phyloP scores from a whole-genome alignment of 2,329 filamentous ascomycete species.

The Fusarium sp. region DNA sequence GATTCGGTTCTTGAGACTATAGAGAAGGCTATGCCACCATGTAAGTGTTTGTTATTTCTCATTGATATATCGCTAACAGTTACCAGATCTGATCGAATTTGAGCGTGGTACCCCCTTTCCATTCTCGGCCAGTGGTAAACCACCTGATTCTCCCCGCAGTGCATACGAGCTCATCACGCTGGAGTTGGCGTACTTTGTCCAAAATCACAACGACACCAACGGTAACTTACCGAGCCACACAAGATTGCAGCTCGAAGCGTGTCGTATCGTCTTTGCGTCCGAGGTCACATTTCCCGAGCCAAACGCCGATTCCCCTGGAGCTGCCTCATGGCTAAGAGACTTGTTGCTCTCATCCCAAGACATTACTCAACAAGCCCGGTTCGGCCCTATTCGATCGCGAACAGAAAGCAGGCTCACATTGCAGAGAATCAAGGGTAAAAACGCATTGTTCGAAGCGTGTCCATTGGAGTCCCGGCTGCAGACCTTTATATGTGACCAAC shows the following conservation, averaged over 20 bases:
- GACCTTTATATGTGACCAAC: constrained; percentile 6
- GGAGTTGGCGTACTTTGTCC: constrained; percentile 42
- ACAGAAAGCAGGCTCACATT: constrained; percentile 31
- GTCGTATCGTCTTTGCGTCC: constrained; percentile 42
- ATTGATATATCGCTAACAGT: neutral
- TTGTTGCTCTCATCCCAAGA: constrained; percentile 27
- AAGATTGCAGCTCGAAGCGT: constrained; percentile 35
- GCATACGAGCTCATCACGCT: constrained; percentile 45
- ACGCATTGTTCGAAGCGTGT: constrained; percentile 34
- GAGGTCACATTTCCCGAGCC: constrained; percentile 33
- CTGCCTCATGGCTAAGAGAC: constrained; percentile 34
- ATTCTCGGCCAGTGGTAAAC: constrained; percentile 32
- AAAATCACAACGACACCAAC: constrained; percentile 30
- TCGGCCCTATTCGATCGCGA: constrained; percentile 30
- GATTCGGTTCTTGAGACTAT: constrained; percentile 54
- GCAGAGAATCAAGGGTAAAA: constrained; percentile 35
- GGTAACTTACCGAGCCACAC: constrained; percentile 32
- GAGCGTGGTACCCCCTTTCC: constrained; percentile 42
- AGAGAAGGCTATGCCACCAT: constrained; percentile 60
- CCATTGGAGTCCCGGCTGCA: constrained; percentile 32
- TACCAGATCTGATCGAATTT: constrained; percentile 39
- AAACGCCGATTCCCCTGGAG: constrained; percentile 12
- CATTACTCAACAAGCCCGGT: constrained; percentile 29
- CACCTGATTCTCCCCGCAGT: constrained; percentile 39
- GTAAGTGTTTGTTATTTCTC: constrained; percentile 36